Conservation (phyloP, 768 basidiomycete genomes). For the Amanita polypyramis region DNA sequence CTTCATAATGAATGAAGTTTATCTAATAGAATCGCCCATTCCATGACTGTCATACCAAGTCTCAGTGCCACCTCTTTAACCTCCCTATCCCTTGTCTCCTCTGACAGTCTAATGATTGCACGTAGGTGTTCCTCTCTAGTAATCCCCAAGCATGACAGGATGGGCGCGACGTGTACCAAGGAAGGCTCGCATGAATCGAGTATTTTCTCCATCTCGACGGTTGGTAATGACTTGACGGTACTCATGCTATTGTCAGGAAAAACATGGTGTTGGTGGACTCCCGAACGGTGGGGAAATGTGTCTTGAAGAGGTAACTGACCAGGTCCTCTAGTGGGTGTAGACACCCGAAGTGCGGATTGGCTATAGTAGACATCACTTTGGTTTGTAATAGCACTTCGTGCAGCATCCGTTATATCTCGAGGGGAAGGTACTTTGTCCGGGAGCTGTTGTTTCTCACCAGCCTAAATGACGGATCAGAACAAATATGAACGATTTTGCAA, state of each 20-base stretch:
- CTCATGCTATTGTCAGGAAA: slow-evolving; percentile 25
- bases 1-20: slow-evolving; percentile 32
- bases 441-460: neutral
- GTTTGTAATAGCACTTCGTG: neutral
- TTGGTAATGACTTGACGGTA: slow-evolving; percentile 27
- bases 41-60: slow-evolving; percentile 59
- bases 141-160: slow-evolving; percentile 50
- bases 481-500: neutral
- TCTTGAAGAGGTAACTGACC: neutral
- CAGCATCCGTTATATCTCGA: neutral
- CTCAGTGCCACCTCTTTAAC: slow-evolving; percentile 61
- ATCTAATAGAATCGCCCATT: slow-evolving; percentile 74
- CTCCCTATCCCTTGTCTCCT: slow-evolving; percentile 59
- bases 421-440: neutral
- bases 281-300: neutral
- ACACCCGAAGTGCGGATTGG: slow-evolving; percentile 4
- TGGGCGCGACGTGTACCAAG: slow-evolving; percentile 48
- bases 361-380: slow-evolving; percentile 1
- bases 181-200: slow-evolving; percentile 57
- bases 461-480: neutral
- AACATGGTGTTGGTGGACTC: neutral
- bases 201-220: slow-evolving; percentile 37
- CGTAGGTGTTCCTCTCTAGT: slow-evolving; percentile 47
- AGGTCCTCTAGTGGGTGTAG: slow-evolving; percentile 16
- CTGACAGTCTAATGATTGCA: slow-evolving; percentile 49